Percentiles rank a stretch among this genome's conserved stretches.
Conservation (phyloP, 2,329 filamentous ascomycete genomes). For the Exophiala dermatitidis region DNA sequence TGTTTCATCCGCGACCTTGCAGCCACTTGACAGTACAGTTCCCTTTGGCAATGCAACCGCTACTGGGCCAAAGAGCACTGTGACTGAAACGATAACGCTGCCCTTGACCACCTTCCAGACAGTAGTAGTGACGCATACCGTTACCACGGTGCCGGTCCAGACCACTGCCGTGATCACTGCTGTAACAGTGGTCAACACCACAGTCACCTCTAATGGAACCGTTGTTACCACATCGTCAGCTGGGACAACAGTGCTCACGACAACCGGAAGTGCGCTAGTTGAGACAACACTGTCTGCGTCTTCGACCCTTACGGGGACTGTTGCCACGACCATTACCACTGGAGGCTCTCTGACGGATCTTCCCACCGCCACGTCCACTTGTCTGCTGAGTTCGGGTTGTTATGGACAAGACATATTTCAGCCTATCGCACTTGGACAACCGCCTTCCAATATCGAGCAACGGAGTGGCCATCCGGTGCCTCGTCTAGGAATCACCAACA, state of each 20-base stretch:
- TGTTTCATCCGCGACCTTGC: constrained; percentile 22
- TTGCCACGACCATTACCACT: constrained; percentile 20
- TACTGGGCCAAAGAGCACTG: constrained; percentile 13
- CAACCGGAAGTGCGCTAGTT: constrained; percentile 21
- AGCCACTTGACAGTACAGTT: constrained; percentile 21
- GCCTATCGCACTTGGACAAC: constrained; percentile 35
- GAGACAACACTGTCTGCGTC: constrained; percentile 21
- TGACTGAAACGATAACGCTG: constrained; percentile 25
- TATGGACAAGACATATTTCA: constrained; percentile 37
- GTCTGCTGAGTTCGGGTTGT: constrained; percentile 22
- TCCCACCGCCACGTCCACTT: constrained; percentile 19
- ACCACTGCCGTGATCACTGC: constrained; percentile 21
- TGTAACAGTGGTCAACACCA: constrained; percentile 23
- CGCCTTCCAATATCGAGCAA: constrained; percentile 35
- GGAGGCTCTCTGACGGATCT: constrained; percentile 11
- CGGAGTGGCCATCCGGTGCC: constrained; percentile 39
- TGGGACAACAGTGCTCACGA: constrained; percentile 24
- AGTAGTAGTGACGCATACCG: constrained; percentile 19
- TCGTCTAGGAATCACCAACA: constrained; percentile 31
- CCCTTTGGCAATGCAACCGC: constrained; percentile 22
- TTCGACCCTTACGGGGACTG: constrained; percentile 20
- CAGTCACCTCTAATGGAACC: constrained; percentile 18
- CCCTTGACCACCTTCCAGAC: constrained; percentile 25
- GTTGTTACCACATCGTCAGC: constrained; percentile 20
- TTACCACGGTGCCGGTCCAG: constrained; percentile 19